Percentiles rank a stretch among this genome's conserved stretches.
Conservation (phyloP, 2,329 filamentous ascomycete species). For the Chaetomiaceae sp. region DNA sequence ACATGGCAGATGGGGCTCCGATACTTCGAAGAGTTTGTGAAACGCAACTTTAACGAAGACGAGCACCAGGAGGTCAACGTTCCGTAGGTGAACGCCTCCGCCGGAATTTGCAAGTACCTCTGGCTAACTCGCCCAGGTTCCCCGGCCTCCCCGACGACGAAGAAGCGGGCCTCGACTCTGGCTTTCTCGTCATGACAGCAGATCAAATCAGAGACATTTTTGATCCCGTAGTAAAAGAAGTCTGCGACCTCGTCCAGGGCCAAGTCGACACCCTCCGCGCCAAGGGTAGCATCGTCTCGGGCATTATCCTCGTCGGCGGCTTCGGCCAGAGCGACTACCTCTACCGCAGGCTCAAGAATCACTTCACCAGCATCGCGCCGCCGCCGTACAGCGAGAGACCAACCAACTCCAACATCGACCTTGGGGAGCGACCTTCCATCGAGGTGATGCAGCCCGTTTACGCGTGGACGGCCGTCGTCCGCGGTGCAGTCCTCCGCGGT, state of each 20-base stretch:
- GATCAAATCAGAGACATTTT: conserved; percentile 69
- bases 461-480: conserved; percentile 75
- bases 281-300: conserved; percentile 60
- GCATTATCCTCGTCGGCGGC: conserved; percentile 77
- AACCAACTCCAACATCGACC: conserved; percentile 53
- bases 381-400: conserved; percentile 65
- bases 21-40: conserved; percentile 82
- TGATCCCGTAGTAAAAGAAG: conserved; percentile 68
- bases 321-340: conserved; percentile 78
- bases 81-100: conserved; percentile 46
- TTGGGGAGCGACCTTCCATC: conserved; percentile 50
- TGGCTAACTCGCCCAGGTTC: conserved; percentile 44
- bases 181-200: conserved; percentile 69
- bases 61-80: conserved; percentile 74
- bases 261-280: conserved; percentile 60
- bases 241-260: conserved; percentile 63
- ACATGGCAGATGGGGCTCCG: conserved; percentile 75
- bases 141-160: conserved; percentile 73
- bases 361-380: conserved; percentile 58
- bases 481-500: conserved; percentile 70
- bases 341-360: conserved; percentile 64
- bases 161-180: conserved; percentile 67
- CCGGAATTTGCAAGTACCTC: background rate
- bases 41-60: conserved; percentile 76
- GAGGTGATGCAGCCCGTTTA: conserved; percentile 80